Evolutionary conservation across 108 stramenopile species (phyloP).

Genomic region (Nitzschia palea): DNA sequence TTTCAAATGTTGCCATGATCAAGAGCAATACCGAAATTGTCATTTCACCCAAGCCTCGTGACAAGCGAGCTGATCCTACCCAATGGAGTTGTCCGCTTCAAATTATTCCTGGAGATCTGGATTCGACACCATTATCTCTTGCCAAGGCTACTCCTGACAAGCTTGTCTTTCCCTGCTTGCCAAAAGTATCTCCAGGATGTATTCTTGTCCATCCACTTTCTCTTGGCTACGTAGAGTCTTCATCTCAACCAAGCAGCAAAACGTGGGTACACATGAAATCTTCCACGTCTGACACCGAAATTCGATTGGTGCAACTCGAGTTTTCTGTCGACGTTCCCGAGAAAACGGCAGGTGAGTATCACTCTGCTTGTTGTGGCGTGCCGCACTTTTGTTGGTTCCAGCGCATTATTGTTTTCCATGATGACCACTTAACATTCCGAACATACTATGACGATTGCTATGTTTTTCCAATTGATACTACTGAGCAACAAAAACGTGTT

Average conservation of each 20-base stretch:
- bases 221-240: no score
- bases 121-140: slow-evolving; percentile 6
- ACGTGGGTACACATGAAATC: no score
- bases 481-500: slow-evolving; percentile 11
- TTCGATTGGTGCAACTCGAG: slow-evolving; percentile 14
- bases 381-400: no score
- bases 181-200: slow-evolving; percentile 4
- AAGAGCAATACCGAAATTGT: slow-evolving; percentile 76
- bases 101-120: slow-evolving; percentile 27
- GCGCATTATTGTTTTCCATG: no score
- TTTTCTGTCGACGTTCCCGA: slow-evolving; percentile 2
- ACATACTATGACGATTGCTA: slow-evolving; percentile 16
- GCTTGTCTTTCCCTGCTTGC: no score
- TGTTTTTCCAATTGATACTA: slow-evolving; percentile 46
- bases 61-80: not conserved
- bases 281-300: no score
- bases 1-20: slow-evolving; percentile 39
- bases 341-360: slow-evolving; percentile 30
- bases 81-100: slow-evolving; percentile 15
- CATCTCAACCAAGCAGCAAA: no score
- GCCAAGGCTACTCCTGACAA: not conserved
- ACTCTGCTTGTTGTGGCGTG: no score
- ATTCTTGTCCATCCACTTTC: slow-evolving; percentile 17
- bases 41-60: slow-evolving; percentile 63
- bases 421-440: slow-evolving; percentile 13